Conservation (phyloP, 345 rosid genomes). For the Euphorbia tirucalli region DNA sequence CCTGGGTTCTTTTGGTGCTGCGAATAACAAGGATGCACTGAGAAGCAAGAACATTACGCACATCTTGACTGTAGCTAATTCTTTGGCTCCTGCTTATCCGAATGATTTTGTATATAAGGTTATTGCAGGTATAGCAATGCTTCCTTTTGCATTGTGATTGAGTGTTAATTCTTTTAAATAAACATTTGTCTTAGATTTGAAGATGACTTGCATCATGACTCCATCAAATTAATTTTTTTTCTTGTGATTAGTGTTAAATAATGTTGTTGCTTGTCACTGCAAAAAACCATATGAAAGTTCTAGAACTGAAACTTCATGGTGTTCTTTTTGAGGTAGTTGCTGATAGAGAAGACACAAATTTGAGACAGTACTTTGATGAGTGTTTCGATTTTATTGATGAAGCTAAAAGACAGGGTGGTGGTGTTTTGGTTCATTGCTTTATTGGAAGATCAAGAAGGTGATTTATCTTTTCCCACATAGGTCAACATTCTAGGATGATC, state of each 20-base stretch:
- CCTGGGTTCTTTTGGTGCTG: constrained; percentile 48
- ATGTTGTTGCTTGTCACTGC: neutral
- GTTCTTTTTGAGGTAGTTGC: constrained; percentile 35
- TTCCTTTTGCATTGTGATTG: neutral
- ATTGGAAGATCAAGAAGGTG: constrained; percentile 80
- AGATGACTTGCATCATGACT: neutral
- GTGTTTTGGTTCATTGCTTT: constrained; percentile 75
- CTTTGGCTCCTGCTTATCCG: constrained; percentile 51
- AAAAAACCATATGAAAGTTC: neutral
- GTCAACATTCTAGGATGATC: neutral
- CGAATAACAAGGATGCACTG: constrained; percentile 48
- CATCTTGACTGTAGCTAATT: constrained; percentile 62
- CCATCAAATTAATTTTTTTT: neutral
- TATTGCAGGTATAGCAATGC: constrained; percentile 46
- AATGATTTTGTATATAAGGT: constrained; percentile 63
- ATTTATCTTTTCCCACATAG: constrained; percentile 10
- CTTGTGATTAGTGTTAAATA: too few relatives aligned
- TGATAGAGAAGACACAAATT: constrained; percentile 56
- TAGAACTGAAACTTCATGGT: constrained; percentile 4
- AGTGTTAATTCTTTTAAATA: neutral
- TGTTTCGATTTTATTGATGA: constrained; percentile 65
- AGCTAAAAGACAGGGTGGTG: constrained; percentile 63
- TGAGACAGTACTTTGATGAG: constrained; percentile 58
- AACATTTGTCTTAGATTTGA: neutral
- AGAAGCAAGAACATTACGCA: constrained; percentile 63